Base-by-base conservation (phyloP, 164 flowering plant species). In the Akebia trifoliata region DNA sequence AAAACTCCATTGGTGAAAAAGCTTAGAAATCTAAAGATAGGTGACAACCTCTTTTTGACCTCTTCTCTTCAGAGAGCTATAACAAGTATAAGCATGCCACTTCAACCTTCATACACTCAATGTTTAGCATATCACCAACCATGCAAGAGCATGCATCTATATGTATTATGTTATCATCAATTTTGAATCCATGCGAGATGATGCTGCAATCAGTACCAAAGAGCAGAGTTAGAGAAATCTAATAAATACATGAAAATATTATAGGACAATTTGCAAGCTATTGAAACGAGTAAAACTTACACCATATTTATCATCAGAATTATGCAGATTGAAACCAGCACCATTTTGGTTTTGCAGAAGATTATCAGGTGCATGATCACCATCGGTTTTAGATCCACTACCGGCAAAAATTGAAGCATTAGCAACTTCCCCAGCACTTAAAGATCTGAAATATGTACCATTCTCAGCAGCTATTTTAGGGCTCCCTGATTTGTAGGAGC, bases 21-120 rank as follows among this genome's bases (percentile, higher is more conserved):
- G 37, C 42, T 4, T 21, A 8, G 9, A 50, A 59, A 39, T n/a
- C 54, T 12, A 43, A 34, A 34, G 36, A 9, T 4, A 57, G 30
- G 30, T 53, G 9, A 68, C 20, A 78, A 88, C 96, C 98, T 46
- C 68, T n/a, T n/a, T n/a, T 80, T 40, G 81, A 74, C 75, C 81
- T 78, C 70, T 72, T 84, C 67, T 84, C 86, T 17, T 43, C 32
- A 47, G 83, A 72, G 51, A 86, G 88, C 50, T 71, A 78, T 42
- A 91, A 59, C 68, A 74, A 91, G 65, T 84, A 86, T 18, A 75
- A 62, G 68, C 98, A 89, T 34, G 98, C 87, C 29, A 80, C 63
- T 57, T 82, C 82, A 57, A 70, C 87, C 72, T 80, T 84, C 71
- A 86, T 20, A 56, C 66, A 67, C 46, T 79, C 85, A 25, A 72